Conservation (phyloP, 768 basidiomycete genomes). For the Glaciozyma antarctica region DNA sequence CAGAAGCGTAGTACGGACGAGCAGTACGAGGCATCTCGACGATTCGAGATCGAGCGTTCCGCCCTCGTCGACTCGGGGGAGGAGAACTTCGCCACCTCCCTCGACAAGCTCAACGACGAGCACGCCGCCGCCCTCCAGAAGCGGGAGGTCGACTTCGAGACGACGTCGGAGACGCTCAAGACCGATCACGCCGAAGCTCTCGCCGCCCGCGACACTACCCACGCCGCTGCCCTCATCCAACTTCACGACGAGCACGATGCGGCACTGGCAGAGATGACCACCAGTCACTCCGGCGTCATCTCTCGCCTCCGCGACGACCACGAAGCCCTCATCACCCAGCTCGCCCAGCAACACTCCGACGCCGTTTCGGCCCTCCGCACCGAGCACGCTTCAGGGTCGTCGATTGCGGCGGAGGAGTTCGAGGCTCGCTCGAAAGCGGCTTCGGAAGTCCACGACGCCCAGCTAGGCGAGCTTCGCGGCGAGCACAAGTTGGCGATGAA, state of each 20-base stretch:
- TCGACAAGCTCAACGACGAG: slow-evolving; percentile 57
- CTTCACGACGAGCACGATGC: slow-evolving; percentile 46
- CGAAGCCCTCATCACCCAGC: slow-evolving; percentile 40
- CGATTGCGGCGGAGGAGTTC: slow-evolving; percentile 52
- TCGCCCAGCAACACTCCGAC: slow-evolving; percentile 43
- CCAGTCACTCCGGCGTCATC: slow-evolving; percentile 9
- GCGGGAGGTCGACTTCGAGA: slow-evolving; percentile 41
- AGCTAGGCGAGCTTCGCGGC: background rate
- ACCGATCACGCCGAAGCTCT: slow-evolving; percentile 37
- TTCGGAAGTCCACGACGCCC: too few relatives aligned
- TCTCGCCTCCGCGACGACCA: slow-evolving; percentile 33
- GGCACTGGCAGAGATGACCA: background rate
- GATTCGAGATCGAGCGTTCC: slow-evolving; percentile 11
- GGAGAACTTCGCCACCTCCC: slow-evolving; percentile 3
- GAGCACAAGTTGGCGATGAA: slow-evolving; percentile 42
- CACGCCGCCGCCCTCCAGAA: slow-evolving; percentile 41
- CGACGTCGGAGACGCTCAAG: slow-evolving; percentile 1
- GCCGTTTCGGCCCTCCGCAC: slow-evolving; percentile 39
- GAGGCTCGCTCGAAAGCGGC: slow-evolving; percentile 40
- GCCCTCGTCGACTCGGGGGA: background rate
- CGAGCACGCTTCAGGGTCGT: slow-evolving; percentile 39
- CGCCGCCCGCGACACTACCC: slow-evolving; percentile 3
- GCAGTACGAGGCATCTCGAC: background rate
- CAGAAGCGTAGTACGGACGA: background rate
- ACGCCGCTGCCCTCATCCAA: slow-evolving; percentile 10